Conservation (phyloP, 352 stramenopile genomes). For the Phytopythium delawarense region DNA sequence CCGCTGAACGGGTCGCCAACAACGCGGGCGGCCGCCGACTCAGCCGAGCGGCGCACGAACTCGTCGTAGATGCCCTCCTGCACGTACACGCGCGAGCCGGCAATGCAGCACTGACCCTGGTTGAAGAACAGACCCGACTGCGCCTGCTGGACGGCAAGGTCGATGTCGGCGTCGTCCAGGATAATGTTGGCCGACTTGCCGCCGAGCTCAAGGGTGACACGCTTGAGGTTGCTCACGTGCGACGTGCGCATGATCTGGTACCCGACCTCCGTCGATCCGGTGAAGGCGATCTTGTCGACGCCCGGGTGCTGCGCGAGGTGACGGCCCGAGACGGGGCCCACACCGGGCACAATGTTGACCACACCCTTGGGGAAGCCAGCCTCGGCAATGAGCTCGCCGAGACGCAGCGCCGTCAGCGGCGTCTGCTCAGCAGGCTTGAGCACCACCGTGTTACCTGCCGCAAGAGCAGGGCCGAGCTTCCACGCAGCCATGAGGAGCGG, state of each 20-base stretch:
- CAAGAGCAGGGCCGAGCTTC: constrained; percentile 89
- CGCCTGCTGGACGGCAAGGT: constrained; percentile 43
- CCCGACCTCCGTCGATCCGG: constrained; percentile 60
- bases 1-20: constrained; percentile 50
- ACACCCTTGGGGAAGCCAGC: constrained; percentile 80
- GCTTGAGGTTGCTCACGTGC: constrained; percentile 70
- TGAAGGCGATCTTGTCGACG: constrained; percentile 86
- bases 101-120: constrained; percentile 86
- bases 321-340: constrained; percentile 31
- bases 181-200: constrained; percentile 81
- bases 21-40: constrained; percentile 40
- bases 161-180: constrained; percentile 62
- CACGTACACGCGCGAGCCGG: constrained; percentile 84
- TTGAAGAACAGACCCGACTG: constrained; percentile 80
- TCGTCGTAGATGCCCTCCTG: constrained; percentile 87
- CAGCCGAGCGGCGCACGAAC: constrained; percentile 65
- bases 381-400: constrained; percentile 81
- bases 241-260: constrained; percentile 58
- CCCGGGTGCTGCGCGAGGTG: constrained; percentile 42
- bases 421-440: constrained; percentile 95
- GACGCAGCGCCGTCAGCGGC: constrained; percentile 88
- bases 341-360: constrained; percentile 78
- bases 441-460: constrained; percentile 90
- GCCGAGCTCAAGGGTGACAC: constrained; percentile 70
- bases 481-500: constrained; percentile 94